Conservation (phyloP, 2,329 filamentous ascomycete species). For the Colletotrichum cordylinicola region DNA sequence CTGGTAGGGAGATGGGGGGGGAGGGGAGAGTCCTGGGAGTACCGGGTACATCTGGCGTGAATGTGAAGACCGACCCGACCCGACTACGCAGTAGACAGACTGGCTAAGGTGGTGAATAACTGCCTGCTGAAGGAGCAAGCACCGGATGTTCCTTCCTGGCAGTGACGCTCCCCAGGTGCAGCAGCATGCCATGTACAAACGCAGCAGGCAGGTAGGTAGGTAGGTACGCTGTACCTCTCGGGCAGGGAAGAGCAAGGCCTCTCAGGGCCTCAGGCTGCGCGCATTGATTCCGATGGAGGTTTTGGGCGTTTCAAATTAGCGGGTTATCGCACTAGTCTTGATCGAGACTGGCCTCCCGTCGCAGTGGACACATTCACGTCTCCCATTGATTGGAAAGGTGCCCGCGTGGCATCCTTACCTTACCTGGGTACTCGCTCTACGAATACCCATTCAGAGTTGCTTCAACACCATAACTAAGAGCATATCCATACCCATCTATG, state of each 20-base stretch:
- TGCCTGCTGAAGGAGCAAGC: neutral
- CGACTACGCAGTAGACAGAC: too few relatives aligned
- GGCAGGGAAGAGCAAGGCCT: neutral
- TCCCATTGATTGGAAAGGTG: slow-evolving; percentile 21
- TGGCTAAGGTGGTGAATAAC: neutral
- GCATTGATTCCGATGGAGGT: slow-evolving; percentile 25
- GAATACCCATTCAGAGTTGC: neutral
- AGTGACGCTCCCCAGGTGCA: neutral
- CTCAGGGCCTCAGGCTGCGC: neutral
- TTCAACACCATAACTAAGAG: neutral
- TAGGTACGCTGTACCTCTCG: neutral
- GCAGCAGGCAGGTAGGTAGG: too few relatives aligned
- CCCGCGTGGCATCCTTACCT: neutral
- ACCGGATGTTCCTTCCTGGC: neutral
- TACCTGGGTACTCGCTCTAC: too few relatives aligned
- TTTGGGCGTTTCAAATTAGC: slow-evolving; percentile 26
- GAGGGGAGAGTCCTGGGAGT: neutral
- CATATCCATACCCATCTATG: neutral
- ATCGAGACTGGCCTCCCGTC: slow-evolving; percentile 5
- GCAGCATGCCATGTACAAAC: neutral
- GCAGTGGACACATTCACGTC: slow-evolving; percentile 15
- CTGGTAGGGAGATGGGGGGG: neutral
- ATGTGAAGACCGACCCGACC: neutral
- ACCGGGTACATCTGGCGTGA: neutral
- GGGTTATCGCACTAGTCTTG: slow-evolving; percentile 15